Conservation (phyloP, 352 stramenopile genomes). For the Globisporangium radiosum region DNA sequence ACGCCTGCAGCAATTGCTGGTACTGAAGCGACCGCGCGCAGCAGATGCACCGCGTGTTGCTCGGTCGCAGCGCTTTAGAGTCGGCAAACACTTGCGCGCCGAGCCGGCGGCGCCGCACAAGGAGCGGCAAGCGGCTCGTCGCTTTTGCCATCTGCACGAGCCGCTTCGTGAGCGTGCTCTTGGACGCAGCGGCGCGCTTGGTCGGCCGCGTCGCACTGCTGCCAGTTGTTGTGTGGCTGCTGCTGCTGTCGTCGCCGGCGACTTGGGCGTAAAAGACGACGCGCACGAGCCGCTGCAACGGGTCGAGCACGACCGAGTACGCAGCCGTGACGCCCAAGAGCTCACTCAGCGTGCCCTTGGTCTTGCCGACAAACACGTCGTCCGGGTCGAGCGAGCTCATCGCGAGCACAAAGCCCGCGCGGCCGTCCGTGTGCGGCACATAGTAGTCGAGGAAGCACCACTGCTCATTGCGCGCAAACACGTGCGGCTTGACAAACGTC, state of each 20-base stretch:
- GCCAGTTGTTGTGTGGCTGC: neutral
- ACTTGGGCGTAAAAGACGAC: slow-evolving; percentile 35
- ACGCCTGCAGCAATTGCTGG: slow-evolving; percentile 5
- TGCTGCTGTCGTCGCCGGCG: neutral
- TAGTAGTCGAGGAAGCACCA: slow-evolving; percentile 35
- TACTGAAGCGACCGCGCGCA: slow-evolving; percentile 20
- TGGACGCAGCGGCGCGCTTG: slow-evolving; percentile 1
- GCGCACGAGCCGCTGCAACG: slow-evolving; percentile 15
- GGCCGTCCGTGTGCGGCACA: slow-evolving; percentile 7
- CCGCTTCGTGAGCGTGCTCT: slow-evolving; percentile 15
- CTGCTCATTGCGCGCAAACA: slow-evolving; percentile 40
- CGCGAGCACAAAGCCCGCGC: slow-evolving; percentile 25
- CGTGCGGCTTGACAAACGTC: slow-evolving; percentile 35
- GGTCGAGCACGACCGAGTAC: slow-evolving; percentile 24
- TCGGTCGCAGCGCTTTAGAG: slow-evolving; percentile 8
- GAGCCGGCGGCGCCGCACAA: slow-evolving; percentile 28
- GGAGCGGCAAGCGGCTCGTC: slow-evolving; percentile 24
- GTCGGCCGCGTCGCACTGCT: too few species aligned
- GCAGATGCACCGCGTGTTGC: slow-evolving; percentile 26
- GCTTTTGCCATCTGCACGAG: slow-evolving; percentile 29
- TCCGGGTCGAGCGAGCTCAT: slow-evolving; percentile 37
- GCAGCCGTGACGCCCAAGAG: slow-evolving; percentile 18
- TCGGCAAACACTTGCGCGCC: slow-evolving; percentile 32
- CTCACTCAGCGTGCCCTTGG: slow-evolving; percentile 24
- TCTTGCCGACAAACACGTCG: slow-evolving; percentile 44